Percentiles rank a stretch among this genome's conserved stretches.
phyloP scores from a whole-genome alignment of 1,139 yeast genomes.

The Suhomyces kunorum region DNA sequence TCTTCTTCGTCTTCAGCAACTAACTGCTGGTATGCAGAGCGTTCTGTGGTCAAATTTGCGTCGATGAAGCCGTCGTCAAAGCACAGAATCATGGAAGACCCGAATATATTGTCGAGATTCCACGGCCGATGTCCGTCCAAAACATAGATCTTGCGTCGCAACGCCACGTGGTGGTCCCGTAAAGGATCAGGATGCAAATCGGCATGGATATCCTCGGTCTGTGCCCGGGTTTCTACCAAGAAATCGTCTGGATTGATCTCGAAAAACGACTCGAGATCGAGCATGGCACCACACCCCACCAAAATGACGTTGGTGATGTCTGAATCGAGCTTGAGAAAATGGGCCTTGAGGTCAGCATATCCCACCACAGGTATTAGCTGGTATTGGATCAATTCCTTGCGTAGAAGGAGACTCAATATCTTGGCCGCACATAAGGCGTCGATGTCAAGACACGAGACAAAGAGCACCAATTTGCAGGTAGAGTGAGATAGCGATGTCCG shows the following conservation, averaged over 20 bases:
- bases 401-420: conserved; percentile 67
- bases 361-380: conserved; percentile 96
- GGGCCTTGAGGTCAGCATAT: conserved; percentile 69
- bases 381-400: conserved; percentile 81
- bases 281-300: conserved; percentile 94
- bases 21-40: conserved; percentile 55
- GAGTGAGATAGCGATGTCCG: conserved; percentile 76
- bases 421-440: conserved; percentile 92
- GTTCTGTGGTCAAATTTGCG: conserved; percentile 52
- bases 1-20: conserved; percentile 37
- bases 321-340: conserved; percentile 64
- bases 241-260: conserved; percentile 60
- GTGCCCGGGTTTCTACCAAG: conserved; percentile 11
- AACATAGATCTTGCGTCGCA: conserved; percentile 63
- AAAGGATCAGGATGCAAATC: conserved; percentile 16
- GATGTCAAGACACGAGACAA: conserved; percentile 86
- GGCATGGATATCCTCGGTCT: conserved; percentile 15
- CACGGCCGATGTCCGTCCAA: conserved; percentile 95
- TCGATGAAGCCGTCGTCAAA: conserved; percentile 84
- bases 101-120: conserved; percentile 91
- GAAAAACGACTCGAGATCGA: conserved; percentile 79
- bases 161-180: conserved; percentile 16
- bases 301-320: conserved; percentile 79
- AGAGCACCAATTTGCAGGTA: conserved; percentile 83
- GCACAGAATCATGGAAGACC: conserved; percentile 76